A percentile compares a stretch with the other conserved stretches of the same genome.
phyloP scores from a whole-genome alignment of 495 filamentous ascomycete species.

The Hypoxylon fragiforme region DNA sequence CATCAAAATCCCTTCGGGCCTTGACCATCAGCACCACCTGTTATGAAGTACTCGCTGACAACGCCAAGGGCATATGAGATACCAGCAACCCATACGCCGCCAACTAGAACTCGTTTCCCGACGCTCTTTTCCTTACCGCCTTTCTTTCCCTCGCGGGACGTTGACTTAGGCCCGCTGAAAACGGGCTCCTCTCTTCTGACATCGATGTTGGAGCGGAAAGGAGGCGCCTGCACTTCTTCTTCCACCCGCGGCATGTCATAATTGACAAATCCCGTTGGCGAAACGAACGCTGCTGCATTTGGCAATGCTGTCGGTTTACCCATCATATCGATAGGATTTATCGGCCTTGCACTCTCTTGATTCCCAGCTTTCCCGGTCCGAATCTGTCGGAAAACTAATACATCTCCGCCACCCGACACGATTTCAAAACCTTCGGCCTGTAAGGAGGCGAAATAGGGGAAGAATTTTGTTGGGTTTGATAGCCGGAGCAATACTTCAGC shows the following conservation, averaged over 20 bases:
- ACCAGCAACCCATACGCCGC: slow-evolving; percentile 61
- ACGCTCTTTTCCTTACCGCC: slow-evolving; percentile 40
- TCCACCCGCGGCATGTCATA: slow-evolving; percentile 49
- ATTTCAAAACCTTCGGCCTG: slow-evolving; percentile 73
- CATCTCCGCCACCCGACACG: slow-evolving; percentile 66
- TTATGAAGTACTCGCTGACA: slow-evolving; percentile 67
- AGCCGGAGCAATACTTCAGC: slow-evolving; percentile 68
- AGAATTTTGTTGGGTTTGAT: slow-evolving; percentile 70
- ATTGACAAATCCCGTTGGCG: slow-evolving; percentile 61
- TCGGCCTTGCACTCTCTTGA: slow-evolving; percentile 19
- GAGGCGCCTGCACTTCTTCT: slow-evolving; percentile 33
- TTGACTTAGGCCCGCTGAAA: slow-evolving; percentile 51
- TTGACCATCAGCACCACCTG: slow-evolving; percentile 57
- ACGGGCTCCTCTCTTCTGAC: slow-evolving; percentile 62
- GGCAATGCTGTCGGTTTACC: slow-evolving; percentile 40
- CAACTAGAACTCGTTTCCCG: slow-evolving; percentile 57
- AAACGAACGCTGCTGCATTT: slow-evolving; percentile 56
- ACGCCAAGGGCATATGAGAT: slow-evolving; percentile 70
- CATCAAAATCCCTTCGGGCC: slow-evolving; percentile 58
- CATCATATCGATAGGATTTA: slow-evolving; percentile 63
- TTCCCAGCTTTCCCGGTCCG: slow-evolving; percentile 30
- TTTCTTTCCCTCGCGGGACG: slow-evolving; percentile 32
- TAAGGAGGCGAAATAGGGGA: slow-evolving; percentile 67
- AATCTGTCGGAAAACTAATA: slow-evolving; percentile 72
- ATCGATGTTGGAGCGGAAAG: slow-evolving; percentile 47